Evolutionary conservation across 495 filamentous ascomycete genomes (phyloP).

Genomic region (Penicillium macrosclerotiorum): DNA sequence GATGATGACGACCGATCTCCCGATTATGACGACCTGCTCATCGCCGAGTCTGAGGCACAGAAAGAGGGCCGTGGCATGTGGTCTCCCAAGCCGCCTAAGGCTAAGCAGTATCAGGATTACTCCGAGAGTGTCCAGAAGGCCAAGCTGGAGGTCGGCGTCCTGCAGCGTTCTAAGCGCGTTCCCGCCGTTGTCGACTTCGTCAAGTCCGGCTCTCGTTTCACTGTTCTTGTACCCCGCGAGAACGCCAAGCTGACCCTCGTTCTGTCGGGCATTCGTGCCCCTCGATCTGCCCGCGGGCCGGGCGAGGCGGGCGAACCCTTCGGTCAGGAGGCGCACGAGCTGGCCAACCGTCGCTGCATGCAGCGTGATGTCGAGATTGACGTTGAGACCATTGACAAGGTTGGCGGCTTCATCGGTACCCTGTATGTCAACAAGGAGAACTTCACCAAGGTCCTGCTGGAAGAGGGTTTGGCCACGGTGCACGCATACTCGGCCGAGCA

Average conservation of each 20-base stretch:
- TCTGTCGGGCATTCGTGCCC: constrained; percentile 90
- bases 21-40: constrained; percentile 89
- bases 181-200: constrained; percentile 96
- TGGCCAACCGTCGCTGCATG: constrained; percentile 81
- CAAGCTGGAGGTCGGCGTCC: constrained; percentile 81
- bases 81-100: constrained; percentile 77
- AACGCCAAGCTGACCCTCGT: constrained; percentile 94
- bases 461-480: constrained; percentile 89
- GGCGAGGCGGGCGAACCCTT: constrained; percentile 88
- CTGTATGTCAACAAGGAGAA: constrained; percentile 94
- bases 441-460: constrained; percentile 89
- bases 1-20: constrained; percentile 90
- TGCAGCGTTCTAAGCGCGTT: constrained; percentile 88
- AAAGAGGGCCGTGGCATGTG: constrained; percentile 92
- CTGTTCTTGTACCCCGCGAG: constrained; percentile 86
- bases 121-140: constrained; percentile 93
- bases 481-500: constrained; percentile 96
- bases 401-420: constrained; percentile 94
- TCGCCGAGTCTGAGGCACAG: constrained; percentile 81
- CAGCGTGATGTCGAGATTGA: constrained; percentile 98
- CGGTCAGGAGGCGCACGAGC: constrained; percentile 89
- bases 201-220: constrained; percentile 93
- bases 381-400: constrained; percentile 91
- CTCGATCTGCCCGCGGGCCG: constrained; percentile 75
- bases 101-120: constrained; percentile 79